A percentile compares a stretch with the other conserved stretches of the same genome.
Conservation (phyloP, 768 basidiomycete species). For the Auricularia sp. region DNA sequence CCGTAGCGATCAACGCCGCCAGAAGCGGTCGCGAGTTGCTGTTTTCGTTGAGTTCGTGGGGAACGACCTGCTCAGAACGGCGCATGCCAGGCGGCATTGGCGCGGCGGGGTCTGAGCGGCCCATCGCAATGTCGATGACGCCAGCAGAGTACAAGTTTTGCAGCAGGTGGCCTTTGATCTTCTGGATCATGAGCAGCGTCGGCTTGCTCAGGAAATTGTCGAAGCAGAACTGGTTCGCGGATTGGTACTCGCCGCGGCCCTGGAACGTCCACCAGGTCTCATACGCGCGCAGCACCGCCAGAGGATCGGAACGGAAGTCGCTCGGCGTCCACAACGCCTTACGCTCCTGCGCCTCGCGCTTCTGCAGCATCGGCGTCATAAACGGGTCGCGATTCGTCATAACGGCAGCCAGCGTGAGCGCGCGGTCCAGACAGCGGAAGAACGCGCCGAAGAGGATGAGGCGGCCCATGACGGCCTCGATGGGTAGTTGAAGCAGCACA, state of each 20-base stretch:
- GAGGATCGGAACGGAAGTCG: slow-evolving; percentile 75
- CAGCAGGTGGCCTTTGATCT: slow-evolving; percentile 68
- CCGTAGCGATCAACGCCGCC: slow-evolving; percentile 74
- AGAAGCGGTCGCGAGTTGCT: slow-evolving; percentile 67
- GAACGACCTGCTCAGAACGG: slow-evolving; percentile 35
- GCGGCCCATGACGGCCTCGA: slow-evolving; percentile 84
- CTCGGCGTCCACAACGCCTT: slow-evolving; percentile 73
- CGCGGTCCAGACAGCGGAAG: slow-evolving; percentile 85
- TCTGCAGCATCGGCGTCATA: slow-evolving; percentile 69
- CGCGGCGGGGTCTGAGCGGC: slow-evolving; percentile 34
- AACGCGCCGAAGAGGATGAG: slow-evolving; percentile 84
- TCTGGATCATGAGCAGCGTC: slow-evolving; percentile 71
- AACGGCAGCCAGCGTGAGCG: slow-evolving; percentile 85
- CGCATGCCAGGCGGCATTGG: slow-evolving; percentile 22
- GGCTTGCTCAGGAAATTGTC: slow-evolving; percentile 86
- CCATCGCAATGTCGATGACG: slow-evolving; percentile 72
- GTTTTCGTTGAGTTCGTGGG: slow-evolving; percentile 60
- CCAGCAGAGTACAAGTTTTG: slow-evolving; percentile 71
- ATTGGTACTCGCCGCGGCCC: slow-evolving; percentile 47
- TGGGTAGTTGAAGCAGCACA: slow-evolving; percentile 79
- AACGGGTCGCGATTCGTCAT: slow-evolving; percentile 87
- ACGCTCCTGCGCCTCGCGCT: slow-evolving; percentile 54
- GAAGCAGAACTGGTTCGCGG: slow-evolving; percentile 65
- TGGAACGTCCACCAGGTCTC: slow-evolving; percentile 73
- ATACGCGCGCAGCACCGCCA: slow-evolving; percentile 73